Conservation (phyloP, 2,329 filamentous ascomycete genomes). For the Pseudonectria foliicola region DNA sequence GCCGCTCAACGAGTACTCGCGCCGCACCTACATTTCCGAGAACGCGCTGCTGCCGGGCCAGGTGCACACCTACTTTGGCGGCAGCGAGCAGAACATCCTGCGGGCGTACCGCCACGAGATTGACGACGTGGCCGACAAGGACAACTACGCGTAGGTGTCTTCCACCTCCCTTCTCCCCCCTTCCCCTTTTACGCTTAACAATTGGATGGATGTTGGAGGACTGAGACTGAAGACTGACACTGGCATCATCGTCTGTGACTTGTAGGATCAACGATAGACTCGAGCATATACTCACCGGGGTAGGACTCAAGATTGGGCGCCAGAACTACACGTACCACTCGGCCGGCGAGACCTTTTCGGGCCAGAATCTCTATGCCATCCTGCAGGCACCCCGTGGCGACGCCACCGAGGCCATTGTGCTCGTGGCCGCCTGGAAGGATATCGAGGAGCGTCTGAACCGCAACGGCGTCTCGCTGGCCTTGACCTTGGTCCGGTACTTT, state of each 20-base stretch:
- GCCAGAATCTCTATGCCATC: conserved; percentile 90
- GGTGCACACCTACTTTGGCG: conserved; percentile 95
- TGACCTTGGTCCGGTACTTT: conserved; percentile 90
- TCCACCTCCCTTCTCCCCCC: no score
- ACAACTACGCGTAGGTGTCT: conserved; percentile 44
- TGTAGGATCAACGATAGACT: conserved; percentile 61
- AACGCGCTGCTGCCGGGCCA: conserved; percentile 93
- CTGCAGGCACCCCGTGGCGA: conserved; percentile 90
- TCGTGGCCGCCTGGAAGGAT: conserved; percentile 84
- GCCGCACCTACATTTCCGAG: conserved; percentile 92
- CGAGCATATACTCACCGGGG: conserved; percentile 65
- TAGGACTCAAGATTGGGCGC: conserved; percentile 78
- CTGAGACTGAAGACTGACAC: background rate
- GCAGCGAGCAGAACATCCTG: conserved; percentile 92
- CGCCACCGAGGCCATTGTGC: conserved; percentile 91
- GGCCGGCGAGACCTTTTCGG: conserved; percentile 64
- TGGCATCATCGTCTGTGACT: conserved; percentile 1
- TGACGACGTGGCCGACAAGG: conserved; percentile 48
- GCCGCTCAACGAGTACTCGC: conserved; percentile 83
- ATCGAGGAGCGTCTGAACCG: conserved; percentile 71
- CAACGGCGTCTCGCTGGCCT: conserved; percentile 77
- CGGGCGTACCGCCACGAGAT: conserved; percentile 84
- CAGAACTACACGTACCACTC: conserved; percentile 84
- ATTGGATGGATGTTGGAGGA: no score
- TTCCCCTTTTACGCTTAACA: no score